Base-by-base conservation (phyloP, 2,329 filamentous ascomycete species). In the Alternaria dauci region DNA sequence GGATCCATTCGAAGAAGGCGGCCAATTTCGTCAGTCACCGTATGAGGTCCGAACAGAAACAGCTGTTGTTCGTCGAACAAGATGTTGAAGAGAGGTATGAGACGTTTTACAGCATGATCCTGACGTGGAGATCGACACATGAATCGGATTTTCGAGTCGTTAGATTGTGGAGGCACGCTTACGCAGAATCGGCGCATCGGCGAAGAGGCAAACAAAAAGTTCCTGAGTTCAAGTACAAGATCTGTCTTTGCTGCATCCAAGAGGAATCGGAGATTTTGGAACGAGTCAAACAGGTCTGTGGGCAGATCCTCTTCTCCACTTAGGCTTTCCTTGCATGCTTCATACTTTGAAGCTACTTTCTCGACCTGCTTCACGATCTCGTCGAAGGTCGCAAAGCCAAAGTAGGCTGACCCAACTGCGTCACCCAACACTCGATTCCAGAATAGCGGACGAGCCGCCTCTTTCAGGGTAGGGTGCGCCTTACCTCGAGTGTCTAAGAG, bases 341-440 rank as follows among this genome's bases (percentile, higher is more conserved):
- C 18, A 68, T 36, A 25, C 5, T 0, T 34, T 34, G 11, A 32
- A 11, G 57, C 43, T 11, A 69, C 47, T 6, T 55, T 53, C 9
- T 61, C 56, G 26, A 67, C 38, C 48, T 71, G 62, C 47, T 51
- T 47, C 44, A 56, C 30, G 18, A 65, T 36, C 43, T 66, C 56
- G 52, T 62, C 58, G 28, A 60, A 69, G 5, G 39, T 63, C 20
- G 56, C 68, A n/a, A 68, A 55, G 9, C 58, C 53, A 30, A 67
- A 59, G 51, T 68, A 34, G 32, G 32, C 32, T 16, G 32, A 0
- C 5, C 5, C 11, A 14, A 34, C 3, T 34, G 32, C 32, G 6
- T 0, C 4, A 14, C 53, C 57, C 18, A 65, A 8, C 14, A 71
- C 59, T n/a, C 62, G 52, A 36, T 66, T 61, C 68, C 66, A 69